Evolutionary conservation across 257 asterid genomes (phyloP).

Genomic region (Hygrophila difformis): DNA sequence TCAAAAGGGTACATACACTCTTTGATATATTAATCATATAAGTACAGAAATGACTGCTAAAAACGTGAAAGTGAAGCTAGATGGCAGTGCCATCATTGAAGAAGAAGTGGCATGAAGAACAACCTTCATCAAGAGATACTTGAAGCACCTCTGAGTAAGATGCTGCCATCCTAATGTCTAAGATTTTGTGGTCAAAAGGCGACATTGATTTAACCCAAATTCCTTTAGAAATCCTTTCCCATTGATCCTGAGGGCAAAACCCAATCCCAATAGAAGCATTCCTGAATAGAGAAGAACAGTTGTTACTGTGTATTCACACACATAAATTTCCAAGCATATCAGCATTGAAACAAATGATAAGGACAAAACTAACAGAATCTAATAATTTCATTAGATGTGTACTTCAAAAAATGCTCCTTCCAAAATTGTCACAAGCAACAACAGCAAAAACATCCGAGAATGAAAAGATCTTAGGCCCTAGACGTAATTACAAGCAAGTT

Average conservation of each 20-base stretch:
- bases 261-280: slow-evolving; percentile 68
- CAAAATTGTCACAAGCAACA: background rate
- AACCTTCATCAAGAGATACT: slow-evolving; percentile 84
- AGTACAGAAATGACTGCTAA: no score
- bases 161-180: slow-evolving; percentile 58
- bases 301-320: slow-evolving; percentile 13
- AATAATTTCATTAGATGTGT: slow-evolving; percentile 7
- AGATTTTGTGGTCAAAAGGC: slow-evolving; percentile 71
- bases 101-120: slow-evolving; percentile 11
- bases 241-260: slow-evolving; percentile 68
- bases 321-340: slow-evolving; percentile 5
- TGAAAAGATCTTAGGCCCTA: slow-evolving; percentile 5
- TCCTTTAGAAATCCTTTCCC: slow-evolving; percentile 71
- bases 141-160: slow-evolving; percentile 44
- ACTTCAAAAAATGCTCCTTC: background rate
- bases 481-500: no score
- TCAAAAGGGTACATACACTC: background rate
- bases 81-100: background rate
- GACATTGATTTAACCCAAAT: slow-evolving; percentile 75
- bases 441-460: slow-evolving; percentile 6
- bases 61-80: slow-evolving; percentile 1
- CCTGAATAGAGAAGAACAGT: slow-evolving; percentile 30
- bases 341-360: background rate
- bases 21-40: no score
- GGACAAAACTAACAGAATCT: slow-evolving; percentile 1